Percentiles rank a stretch among this genome's conserved stretches.
These are phyloP conservation scores for Ganoderma meredithae DNA, from an alignment of 1,284 basidiomycete species.

Conservation along the genomic window DNA sequence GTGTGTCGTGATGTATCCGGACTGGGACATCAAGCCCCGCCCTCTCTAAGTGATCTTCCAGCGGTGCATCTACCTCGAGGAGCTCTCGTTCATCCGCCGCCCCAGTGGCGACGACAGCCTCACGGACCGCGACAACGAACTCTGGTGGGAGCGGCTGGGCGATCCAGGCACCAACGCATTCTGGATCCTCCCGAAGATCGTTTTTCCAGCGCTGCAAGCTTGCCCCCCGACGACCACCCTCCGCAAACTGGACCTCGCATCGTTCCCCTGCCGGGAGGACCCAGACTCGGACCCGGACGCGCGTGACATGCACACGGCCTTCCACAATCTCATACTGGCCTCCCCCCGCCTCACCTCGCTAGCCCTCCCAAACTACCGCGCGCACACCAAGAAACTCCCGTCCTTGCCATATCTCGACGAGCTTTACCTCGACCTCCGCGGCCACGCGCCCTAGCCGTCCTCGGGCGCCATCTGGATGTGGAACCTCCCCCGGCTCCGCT, in stretches of 20 bases:
- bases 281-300: background rate
- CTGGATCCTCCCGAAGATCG: background rate
- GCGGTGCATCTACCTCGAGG: background rate
- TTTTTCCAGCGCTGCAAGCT: background rate
- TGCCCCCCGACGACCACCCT: background rate
- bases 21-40: background rate
- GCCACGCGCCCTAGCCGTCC: background rate
- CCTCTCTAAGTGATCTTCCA: background rate
- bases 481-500: background rate
- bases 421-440: background rate
- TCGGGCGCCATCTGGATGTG: background rate
- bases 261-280: background rate
- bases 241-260: background rate
- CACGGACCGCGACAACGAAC: background rate
- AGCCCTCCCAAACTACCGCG: background rate
- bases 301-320: background rate
- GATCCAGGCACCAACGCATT: background rate
- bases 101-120: no score
- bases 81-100: background rate
- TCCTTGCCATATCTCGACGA: background rate
- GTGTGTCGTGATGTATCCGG: background rate
- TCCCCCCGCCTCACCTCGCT: background rate
- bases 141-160: background rate
- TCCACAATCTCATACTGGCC: background rate
- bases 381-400: background rate